These are phyloP conservation scores for Acanthamoeba castellanii DNA, from an alignment of 208 protist species.

Conservation along the genomic window DNA sequence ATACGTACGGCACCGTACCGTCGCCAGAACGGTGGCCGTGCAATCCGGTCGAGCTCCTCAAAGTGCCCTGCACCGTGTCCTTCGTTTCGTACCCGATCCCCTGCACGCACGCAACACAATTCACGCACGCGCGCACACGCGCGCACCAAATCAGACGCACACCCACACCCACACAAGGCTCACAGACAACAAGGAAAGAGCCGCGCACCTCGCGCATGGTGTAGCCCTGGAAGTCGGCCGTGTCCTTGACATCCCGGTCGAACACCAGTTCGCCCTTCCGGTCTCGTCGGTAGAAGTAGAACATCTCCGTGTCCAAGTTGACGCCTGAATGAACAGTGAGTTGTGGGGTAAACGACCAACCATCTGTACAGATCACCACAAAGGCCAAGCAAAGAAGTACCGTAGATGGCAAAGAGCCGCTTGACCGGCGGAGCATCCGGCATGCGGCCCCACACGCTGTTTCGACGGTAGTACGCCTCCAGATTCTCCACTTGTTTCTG, in stretches of 20 bases:
- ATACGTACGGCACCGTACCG: conserved; percentile 29
- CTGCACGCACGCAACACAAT: not conserved
- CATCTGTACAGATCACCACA: not conserved
- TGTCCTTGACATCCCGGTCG: not conserved
- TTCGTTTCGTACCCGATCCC: conserved; percentile 25
- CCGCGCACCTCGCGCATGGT: not conserved
- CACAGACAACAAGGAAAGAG: no score
- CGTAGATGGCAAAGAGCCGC: conserved; percentile 51
- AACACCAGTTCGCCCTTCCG: conserved; percentile 48
- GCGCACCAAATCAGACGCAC: no score
- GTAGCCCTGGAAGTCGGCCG: not conserved
- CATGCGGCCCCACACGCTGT: not conserved
- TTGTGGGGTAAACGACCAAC: no score
- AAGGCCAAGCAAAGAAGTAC: not conserved
- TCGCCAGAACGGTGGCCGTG: conserved; percentile 16
- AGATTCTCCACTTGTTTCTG: not conserved
- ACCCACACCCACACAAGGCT: no score
- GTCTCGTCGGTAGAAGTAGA: conserved; percentile 27
- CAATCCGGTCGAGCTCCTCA: not conserved
- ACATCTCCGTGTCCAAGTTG: conserved; percentile 62
- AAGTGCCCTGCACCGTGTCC: not conserved
- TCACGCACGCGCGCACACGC: not conserved
- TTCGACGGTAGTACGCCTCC: not conserved
- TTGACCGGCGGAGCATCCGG: not conserved
- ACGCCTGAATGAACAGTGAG: not conserved